These are phyloP conservation scores for Parietaria judaica DNA, from an alignment of 306 rosid genomes.

Conservation along the genomic window DNA sequence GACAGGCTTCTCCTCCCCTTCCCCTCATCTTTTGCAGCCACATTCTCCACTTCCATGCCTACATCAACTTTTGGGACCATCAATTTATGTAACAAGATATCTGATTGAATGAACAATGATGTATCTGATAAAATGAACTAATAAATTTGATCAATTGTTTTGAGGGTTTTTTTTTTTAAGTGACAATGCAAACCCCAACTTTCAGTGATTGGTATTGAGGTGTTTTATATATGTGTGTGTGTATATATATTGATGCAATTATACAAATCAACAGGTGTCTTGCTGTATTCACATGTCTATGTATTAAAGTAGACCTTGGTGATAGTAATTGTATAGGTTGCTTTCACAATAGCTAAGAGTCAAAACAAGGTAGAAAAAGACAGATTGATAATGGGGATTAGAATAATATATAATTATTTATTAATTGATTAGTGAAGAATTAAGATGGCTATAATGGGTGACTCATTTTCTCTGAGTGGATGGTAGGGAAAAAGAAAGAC, in stretches of 20 bases:
- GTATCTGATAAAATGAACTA: background rate
- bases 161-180: constrained; percentile 15
- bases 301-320: constrained; percentile 26
- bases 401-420: background rate
- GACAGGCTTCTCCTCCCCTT: constrained; percentile 30
- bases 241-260: background rate
- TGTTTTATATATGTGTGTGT: background rate
- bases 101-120: background rate
- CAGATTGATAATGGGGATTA: background rate
- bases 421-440: constrained; percentile 1
- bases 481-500: background rate
- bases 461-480: background rate
- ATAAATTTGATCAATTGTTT: constrained; percentile 15
- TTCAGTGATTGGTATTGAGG: background rate
- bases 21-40: constrained; percentile 24
- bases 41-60: constrained; percentile 42
- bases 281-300: constrained; percentile 47
- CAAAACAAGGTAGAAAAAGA: constrained; percentile 19
- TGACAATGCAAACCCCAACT: constrained; percentile 26
- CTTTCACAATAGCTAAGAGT: constrained; percentile 24
- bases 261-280: constrained; percentile 24
- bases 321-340: constrained; percentile 18
- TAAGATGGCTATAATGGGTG: constrained; percentile 3
- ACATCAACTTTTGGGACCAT: constrained; percentile 54
- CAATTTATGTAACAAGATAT: background rate